Conservation (phyloP, 2,329 filamentous ascomycete genomes). For the Botrytis sinoallii region DNA sequence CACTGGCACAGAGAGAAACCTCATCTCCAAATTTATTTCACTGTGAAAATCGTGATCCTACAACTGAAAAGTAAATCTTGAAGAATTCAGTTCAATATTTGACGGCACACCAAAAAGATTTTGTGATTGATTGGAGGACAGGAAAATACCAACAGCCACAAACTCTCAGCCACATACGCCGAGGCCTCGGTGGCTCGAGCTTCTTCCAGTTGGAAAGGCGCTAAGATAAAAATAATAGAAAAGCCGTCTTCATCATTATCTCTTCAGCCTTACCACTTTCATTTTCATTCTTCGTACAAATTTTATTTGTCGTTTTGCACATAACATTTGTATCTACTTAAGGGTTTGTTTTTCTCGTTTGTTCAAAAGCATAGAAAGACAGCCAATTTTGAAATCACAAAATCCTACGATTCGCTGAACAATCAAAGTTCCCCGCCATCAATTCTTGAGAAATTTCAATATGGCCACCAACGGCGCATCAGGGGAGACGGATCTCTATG, state of each 20-base stretch:
- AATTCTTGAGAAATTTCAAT: slow-evolving; percentile 19
- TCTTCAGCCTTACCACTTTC: slow-evolving; percentile 6
- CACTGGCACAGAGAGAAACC: neutral
- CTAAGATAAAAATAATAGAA: slow-evolving; percentile 12
- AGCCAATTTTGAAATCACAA: neutral
- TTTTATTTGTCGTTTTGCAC: slow-evolving; percentile 1
- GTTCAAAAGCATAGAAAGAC: neutral
- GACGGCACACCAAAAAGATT: neutral
- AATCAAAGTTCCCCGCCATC: slow-evolving; percentile 7
- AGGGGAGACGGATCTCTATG: slow-evolving; percentile 57
- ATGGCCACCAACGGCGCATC: slow-evolving; percentile 35
- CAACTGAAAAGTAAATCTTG: neutral
- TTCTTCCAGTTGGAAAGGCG: neutral
- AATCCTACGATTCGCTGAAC: neutral
- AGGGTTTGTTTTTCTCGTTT: neutral
- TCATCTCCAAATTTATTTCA: slow-evolving; percentile 5
- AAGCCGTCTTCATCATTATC: slow-evolving; percentile 9
- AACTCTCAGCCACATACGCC: neutral
- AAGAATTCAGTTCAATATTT: neutral
- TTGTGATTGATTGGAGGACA: neutral
- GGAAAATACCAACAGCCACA: neutral
- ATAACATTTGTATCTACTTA: neutral
- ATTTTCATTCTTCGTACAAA: slow-evolving; percentile 7
- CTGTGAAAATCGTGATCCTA: neutral
- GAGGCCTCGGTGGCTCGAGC: neutral